Conservation (phyloP, 208 protist genomes). For the Acanthamoeba lenticulata region DNA sequence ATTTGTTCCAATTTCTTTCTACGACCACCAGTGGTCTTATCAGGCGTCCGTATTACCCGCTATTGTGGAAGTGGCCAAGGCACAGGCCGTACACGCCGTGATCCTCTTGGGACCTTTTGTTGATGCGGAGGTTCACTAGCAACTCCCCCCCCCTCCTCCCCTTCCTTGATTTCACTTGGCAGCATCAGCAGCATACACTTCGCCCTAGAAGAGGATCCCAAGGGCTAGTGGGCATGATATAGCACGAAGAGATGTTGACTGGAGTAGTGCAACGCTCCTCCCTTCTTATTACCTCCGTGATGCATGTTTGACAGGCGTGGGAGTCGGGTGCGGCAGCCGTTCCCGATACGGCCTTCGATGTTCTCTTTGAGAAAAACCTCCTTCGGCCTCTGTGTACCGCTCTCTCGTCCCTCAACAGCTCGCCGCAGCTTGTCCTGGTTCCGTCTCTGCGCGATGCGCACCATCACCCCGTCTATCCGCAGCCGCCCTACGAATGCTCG, state of each 20-base stretch:
- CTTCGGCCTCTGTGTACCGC: neutral
- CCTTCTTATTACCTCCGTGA: too few relatives aligned
- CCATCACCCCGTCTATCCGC: neutral
- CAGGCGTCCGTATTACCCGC: neutral
- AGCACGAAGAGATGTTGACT: too few relatives aligned
- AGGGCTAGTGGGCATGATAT: too few relatives aligned
- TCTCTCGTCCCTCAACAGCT: neutral
- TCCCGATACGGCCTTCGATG: neutral
- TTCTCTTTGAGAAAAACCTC: neutral
- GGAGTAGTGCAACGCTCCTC: too few relatives aligned
- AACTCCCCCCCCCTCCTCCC: too few relatives aligned
- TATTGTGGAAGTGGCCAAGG: neutral
- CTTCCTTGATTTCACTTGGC: too few relatives aligned
- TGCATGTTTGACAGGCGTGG: neutral
- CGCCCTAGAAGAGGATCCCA: too few relatives aligned
- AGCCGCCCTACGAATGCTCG: neutral
- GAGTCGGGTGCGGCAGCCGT: neutral
- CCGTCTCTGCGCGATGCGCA: neutral
- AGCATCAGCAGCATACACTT: too few relatives aligned
- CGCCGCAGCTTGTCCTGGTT: neutral
- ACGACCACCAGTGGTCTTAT: neutral
- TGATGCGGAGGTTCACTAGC: neutral
- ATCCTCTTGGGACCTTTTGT: neutral
- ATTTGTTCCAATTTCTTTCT: too few relatives aligned
- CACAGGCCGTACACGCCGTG: neutral